These are phyloP conservation scores for Neurospora sp. DNA, from an alignment of 2,329 filamentous ascomycete genomes.

Conservation along the genomic window DNA sequence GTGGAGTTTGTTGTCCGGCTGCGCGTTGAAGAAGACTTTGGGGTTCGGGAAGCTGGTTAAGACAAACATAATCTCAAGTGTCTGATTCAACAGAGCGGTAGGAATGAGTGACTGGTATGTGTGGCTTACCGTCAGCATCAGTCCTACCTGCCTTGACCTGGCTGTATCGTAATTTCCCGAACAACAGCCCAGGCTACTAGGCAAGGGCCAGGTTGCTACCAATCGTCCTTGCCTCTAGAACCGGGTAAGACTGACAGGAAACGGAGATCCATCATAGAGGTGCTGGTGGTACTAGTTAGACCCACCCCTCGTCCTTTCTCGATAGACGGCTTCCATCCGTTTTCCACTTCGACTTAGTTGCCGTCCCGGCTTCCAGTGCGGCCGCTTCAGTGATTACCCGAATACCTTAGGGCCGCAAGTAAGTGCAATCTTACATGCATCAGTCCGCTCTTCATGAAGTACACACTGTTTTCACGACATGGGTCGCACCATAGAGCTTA, in stretches of 20 bases:
- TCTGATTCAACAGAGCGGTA: neutral
- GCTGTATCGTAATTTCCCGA: neutral
- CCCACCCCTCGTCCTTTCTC: neutral
- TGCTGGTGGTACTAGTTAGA: neutral
- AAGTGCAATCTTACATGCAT: neutral
- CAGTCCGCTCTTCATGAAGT: neutral
- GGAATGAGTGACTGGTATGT: neutral
- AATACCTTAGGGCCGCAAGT: neutral
- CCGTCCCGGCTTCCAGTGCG: neutral
- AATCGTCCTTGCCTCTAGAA: neutral
- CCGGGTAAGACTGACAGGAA: neutral
- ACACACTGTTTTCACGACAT: neutral
- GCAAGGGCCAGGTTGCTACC: no score
- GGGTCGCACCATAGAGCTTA: neutral
- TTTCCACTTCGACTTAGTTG: neutral
- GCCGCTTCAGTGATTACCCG: neutral
- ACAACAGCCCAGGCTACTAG: no score
- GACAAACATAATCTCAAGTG: neutral
- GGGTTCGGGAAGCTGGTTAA: neutral
- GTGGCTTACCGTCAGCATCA: neutral
- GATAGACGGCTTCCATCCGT: neutral
- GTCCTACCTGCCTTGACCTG: neutral
- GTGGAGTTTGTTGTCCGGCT: neutral
- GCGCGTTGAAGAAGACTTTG: neutral
- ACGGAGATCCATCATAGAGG: neutral